Conservation (phyloP, 1,284 basidiomycete species). For the Ustilago nuda region DNA sequence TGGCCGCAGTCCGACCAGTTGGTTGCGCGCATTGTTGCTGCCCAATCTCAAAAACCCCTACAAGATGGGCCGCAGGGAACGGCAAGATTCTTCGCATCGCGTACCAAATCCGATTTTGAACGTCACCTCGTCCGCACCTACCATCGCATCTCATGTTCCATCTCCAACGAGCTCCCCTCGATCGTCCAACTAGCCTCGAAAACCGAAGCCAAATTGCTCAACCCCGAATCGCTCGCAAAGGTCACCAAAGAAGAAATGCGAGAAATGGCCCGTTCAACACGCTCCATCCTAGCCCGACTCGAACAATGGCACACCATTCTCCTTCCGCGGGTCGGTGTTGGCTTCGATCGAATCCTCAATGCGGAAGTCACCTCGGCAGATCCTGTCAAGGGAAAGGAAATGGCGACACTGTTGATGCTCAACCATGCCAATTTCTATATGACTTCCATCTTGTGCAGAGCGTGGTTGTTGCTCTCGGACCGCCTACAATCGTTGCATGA, state of each 20-base stretch:
- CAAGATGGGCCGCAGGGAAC: background rate
- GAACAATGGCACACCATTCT: constrained; percentile 25
- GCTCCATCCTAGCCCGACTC: constrained; percentile 20
- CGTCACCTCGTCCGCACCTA: constrained; percentile 19
- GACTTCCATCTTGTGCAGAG: constrained; percentile 30
- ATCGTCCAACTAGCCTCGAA: constrained; percentile 22
- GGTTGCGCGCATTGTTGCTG: constrained; percentile 5
- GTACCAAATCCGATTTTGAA: constrained; percentile 16
- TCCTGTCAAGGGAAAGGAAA: constrained; percentile 16
- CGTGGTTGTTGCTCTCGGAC: constrained; percentile 33
- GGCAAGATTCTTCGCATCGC: constrained; percentile 6
- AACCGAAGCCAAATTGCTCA: constrained; percentile 20
- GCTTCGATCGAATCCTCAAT: constrained; percentile 16
- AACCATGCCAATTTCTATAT: constrained; percentile 34
- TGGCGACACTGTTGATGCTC: constrained; percentile 29
- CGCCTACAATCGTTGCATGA: constrained; percentile 30
- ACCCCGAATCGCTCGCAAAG: constrained; percentile 19
- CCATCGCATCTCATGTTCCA: background rate
- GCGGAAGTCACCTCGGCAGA: constrained; percentile 10
- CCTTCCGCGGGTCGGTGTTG: constrained; percentile 18
- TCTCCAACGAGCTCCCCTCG: constrained; percentile 18
- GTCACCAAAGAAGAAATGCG: constrained; percentile 38
- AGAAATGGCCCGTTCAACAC: constrained; percentile 31
- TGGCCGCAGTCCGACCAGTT: constrained; percentile 22
- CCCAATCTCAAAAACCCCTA: background rate